Conservation (phyloP, 2,329 filamentous ascomycete genomes). For the Ceratocystis huliohia region DNA sequence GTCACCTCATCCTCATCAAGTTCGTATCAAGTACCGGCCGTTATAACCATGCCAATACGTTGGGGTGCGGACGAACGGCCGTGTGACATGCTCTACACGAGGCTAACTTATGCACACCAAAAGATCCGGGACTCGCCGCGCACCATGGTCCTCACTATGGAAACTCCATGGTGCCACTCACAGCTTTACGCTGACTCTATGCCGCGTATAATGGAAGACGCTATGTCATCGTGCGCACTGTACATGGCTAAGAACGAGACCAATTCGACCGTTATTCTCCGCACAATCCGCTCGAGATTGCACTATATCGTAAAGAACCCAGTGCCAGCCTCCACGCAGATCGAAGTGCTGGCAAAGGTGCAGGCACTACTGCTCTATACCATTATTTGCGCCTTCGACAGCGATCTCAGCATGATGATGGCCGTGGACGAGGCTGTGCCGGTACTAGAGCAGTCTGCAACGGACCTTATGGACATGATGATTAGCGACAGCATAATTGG, state of each 20-base stretch:
- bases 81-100: constrained; percentile 26
- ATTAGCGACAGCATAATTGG: neutral
- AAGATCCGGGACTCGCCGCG: constrained; percentile 38
- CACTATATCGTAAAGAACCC: constrained; percentile 31
- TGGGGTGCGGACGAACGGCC: constrained; percentile 22
- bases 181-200: constrained; percentile 39
- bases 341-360: constrained; percentile 29
- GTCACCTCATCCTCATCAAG: neutral
- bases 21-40: neutral
- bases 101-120: constrained; percentile 35
- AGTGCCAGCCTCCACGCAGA: constrained; percentile 23
- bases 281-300: constrained; percentile 35
- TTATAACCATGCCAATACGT: neutral
- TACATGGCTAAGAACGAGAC: constrained; percentile 37
- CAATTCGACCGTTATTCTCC: constrained; percentile 38
- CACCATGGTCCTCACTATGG: constrained; percentile 37
- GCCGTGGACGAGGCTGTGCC: constrained; percentile 26
- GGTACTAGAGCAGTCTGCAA: constrained; percentile 7
- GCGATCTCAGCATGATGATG: constrained; percentile 29
- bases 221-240: constrained; percentile 40
- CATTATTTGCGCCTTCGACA: constrained; percentile 35
- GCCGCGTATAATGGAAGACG: constrained; percentile 42
- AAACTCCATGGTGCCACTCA: constrained; percentile 42
- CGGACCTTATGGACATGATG: neutral
- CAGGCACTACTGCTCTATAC: constrained; percentile 36